phyloP scores from a whole-genome alignment of 2,329 filamentous ascomycete genomes.

The Fusarium sp. region DNA sequence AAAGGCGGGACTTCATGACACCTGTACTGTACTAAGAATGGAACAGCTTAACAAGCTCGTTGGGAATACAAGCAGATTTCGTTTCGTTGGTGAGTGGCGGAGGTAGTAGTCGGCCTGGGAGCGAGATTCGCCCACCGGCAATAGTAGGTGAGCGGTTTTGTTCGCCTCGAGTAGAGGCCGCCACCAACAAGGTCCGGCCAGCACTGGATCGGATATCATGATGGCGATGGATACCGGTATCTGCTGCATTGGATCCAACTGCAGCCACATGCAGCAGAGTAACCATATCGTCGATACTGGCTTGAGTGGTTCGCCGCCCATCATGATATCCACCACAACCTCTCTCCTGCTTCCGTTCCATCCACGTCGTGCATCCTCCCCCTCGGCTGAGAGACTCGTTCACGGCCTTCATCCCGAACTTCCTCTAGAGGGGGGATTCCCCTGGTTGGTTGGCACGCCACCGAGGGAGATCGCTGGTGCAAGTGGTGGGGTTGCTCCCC shows the following conservation, averaged over 20 bases:
- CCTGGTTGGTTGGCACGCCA: constrained; percentile 43
- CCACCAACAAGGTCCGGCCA: not conserved
- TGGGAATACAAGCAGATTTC: not conserved
- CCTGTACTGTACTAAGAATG: not conserved
- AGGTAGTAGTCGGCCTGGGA: not conserved
- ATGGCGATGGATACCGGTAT: constrained; percentile 11
- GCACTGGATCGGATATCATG: constrained; percentile 26
- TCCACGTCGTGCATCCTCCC: not conserved
- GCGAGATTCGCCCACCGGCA: not conserved
- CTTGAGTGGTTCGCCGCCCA: not conserved
- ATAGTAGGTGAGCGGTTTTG: not conserved
- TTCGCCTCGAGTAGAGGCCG: not conserved
- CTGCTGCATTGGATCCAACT: not conserved
- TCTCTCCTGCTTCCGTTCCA: not conserved
- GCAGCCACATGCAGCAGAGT: not conserved
- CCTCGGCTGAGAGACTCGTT: not conserved
- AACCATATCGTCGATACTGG: not conserved
- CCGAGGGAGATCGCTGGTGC: constrained; percentile 36
- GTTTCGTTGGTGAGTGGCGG: not conserved
- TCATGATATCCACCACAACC: not conserved
- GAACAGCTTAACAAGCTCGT: not conserved
- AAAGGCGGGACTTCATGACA: constrained; percentile 1
- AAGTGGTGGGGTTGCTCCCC: constrained; percentile 39
- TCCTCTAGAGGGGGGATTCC: constrained; percentile 15
- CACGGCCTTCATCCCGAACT: not conserved